Conservation (phyloP, 495 filamentous ascomycete species). For the Daldinia concentrica region DNA sequence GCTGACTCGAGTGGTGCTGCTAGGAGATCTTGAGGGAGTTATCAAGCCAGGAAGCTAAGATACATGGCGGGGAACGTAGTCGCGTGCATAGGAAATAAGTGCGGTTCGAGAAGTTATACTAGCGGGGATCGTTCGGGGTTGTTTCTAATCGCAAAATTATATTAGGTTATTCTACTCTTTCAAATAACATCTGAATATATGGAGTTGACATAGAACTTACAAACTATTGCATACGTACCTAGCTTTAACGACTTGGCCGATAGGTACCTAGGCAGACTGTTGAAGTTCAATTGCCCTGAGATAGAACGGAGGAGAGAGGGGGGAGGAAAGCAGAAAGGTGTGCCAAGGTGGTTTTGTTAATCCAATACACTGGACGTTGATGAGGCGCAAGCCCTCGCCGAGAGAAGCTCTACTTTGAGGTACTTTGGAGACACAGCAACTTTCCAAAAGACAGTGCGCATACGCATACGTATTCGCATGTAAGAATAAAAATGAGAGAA, state of each 20-base stretch:
- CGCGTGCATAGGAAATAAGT: slow-evolving; percentile 29
- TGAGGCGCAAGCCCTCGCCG: slow-evolving; percentile 18
- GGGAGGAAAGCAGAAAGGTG: slow-evolving; percentile 1
- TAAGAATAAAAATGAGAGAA: slow-evolving; percentile 8
- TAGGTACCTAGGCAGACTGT: slow-evolving; percentile 4
- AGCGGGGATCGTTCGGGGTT: slow-evolving; percentile 15
- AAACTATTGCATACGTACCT: slow-evolving; percentile 16
- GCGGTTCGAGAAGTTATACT: slow-evolving; percentile 21
- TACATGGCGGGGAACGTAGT: slow-evolving; percentile 33
- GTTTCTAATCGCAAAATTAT: slow-evolving; percentile 4
- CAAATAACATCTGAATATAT: not conserved
- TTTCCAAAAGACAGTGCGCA: slow-evolving; percentile 18
- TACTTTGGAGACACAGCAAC: not conserved
- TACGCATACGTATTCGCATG: slow-evolving; percentile 10
- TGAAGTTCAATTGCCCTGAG: slow-evolving; percentile 21
- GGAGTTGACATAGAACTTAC: slow-evolving; percentile 14
- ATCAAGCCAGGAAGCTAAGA: slow-evolving; percentile 23
- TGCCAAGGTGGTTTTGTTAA: slow-evolving; percentile 9
- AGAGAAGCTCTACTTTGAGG: not conserved
- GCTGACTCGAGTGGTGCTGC: slow-evolving; percentile 25
- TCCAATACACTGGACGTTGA: slow-evolving; percentile 7
- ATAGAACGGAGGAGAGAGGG: not conserved
- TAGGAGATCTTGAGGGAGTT: slow-evolving; percentile 14
- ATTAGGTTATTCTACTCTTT: slow-evolving; percentile 13
- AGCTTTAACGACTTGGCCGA: not conserved